A percentile compares a stretch with the other conserved stretches of the same genome.
Evolutionary conservation across 2,329 filamentous ascomycete genomes (phyloP).

Genomic region (Hypocrella siamensis): DNA sequence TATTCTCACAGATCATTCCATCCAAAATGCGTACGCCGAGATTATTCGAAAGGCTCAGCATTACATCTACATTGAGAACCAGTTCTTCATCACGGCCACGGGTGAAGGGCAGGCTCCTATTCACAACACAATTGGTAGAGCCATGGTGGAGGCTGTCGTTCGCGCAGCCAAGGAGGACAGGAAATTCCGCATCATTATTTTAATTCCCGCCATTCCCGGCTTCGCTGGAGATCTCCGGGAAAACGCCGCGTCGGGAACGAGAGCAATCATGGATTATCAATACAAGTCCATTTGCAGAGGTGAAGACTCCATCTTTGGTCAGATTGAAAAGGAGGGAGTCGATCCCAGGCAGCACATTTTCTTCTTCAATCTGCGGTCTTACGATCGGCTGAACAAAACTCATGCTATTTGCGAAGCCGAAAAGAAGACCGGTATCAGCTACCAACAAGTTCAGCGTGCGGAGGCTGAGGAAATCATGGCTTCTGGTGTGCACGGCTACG

Average conservation of each 20-base stretch:
- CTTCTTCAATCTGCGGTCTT: constrained; percentile 85
- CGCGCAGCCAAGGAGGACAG: constrained; percentile 65
- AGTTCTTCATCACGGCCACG: constrained; percentile 95
- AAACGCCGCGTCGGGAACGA: constrained; percentile 67
- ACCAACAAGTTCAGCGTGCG: constrained; percentile 74
- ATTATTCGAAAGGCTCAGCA: constrained; percentile 79
- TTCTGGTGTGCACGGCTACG: constrained; percentile 48
- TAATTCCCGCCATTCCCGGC: constrained; percentile 84
- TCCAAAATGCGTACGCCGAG: constrained; percentile 75
- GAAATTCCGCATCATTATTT: constrained; percentile 79
- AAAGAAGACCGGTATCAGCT: constrained; percentile 65
- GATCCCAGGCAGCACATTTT: constrained; percentile 74
- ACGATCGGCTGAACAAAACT: constrained; percentile 82
- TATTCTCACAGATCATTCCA: constrained; percentile 69
- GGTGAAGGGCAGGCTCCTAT: constrained; percentile 76
- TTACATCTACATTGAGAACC: constrained; percentile 95
- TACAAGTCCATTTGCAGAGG: constrained; percentile 92
- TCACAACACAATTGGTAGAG: constrained; percentile 71
- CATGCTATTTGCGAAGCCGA: constrained; percentile 59
- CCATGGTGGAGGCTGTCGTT: constrained; percentile 84
- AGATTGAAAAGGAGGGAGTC: constrained; percentile 55
- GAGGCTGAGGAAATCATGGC: constrained; percentile 82
- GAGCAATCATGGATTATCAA: constrained; percentile 97
- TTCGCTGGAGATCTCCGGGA: constrained; percentile 85
- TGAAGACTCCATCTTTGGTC: constrained; percentile 76